Conservation (phyloP, 2,329 filamentous ascomycete genomes). For the Kalaharituber pfeilii region DNA sequence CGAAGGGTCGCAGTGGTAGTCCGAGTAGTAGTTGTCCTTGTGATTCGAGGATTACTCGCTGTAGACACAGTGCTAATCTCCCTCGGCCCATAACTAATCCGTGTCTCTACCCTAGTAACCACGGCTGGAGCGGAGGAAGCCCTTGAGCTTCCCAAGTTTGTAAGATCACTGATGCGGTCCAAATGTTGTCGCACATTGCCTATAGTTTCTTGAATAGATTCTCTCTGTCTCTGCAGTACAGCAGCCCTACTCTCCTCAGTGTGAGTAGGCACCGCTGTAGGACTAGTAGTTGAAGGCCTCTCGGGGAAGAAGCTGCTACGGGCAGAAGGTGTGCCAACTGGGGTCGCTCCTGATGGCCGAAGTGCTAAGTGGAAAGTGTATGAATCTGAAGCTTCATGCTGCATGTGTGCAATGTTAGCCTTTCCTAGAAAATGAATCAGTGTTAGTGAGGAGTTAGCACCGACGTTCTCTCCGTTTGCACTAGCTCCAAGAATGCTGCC, state of each 20-base stretch:
- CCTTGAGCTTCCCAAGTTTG: background rate
- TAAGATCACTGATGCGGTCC: background rate
- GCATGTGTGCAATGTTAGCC: no score
- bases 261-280: constrained; percentile 1
- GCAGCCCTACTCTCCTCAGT: background rate
- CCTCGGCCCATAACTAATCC: background rate
- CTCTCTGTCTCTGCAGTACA: background rate
- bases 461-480: constrained; percentile 6
- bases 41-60: background rate
- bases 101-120: background rate
- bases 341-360: constrained; percentile 7
- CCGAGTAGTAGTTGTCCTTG: background rate
- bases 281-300: constrained; percentile 4
- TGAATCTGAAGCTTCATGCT: constrained; percentile 5
- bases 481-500: constrained; percentile 9
- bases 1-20: background rate
- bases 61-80: background rate
- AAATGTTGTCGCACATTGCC: background rate
- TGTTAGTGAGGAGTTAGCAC: constrained; percentile 1
- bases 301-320: constrained; percentile 3
- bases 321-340: constrained; percentile 2
- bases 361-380: constrained; percentile 17
- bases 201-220: background rate
- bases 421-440: no score
- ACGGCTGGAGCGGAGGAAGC: background rate